phyloP scores from a whole-genome alignment of 164 flowering plant genomes.

The Vitis vinifera region DNA sequence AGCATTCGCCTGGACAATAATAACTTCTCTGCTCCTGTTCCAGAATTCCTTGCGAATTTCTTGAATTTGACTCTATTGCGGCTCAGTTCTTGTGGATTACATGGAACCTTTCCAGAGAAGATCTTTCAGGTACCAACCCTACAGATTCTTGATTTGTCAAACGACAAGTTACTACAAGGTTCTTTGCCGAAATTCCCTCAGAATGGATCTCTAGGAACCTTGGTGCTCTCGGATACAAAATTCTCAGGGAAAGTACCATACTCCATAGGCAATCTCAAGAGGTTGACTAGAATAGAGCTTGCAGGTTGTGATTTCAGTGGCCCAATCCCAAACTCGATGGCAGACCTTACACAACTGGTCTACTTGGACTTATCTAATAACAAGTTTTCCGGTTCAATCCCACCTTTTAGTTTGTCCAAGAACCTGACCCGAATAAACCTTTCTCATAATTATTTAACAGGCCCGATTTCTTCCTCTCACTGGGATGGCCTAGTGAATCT shows the following conservation, averaged over 20 bases:
- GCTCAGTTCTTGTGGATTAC: not conserved
- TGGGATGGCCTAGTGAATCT: constrained; percentile 18
- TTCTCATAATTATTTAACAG: constrained; percentile 17
- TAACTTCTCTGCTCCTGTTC: not conserved
- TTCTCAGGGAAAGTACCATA: not conserved
- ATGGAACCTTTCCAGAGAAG: too few relatives aligned
- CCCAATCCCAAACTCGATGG: constrained; percentile 18
- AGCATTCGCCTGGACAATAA: too few relatives aligned
- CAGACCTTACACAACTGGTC: constrained; percentile 19
- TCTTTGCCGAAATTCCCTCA: constrained; percentile 10
- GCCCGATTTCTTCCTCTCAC: constrained; percentile 16
- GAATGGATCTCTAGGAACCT: constrained; percentile 3
- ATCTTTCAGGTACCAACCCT: too few relatives aligned
- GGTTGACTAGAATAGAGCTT: too few relatives aligned
- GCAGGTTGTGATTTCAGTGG: too few relatives aligned
- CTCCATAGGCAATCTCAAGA: too few relatives aligned
- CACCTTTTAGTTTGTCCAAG: not conserved
- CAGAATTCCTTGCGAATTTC: constrained; percentile 11
- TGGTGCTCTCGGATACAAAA: constrained; percentile 4
- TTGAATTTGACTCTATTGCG: constrained; percentile 6
- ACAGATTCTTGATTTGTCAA: too few relatives aligned
- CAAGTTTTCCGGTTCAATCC: too few relatives aligned
- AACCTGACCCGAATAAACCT: constrained; percentile 19
- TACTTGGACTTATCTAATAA: not conserved
- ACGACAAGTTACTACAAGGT: not conserved